phyloP scores from a whole-genome alignment of 257 asterid species.

The Fraxinus quadrangulata region DNA sequence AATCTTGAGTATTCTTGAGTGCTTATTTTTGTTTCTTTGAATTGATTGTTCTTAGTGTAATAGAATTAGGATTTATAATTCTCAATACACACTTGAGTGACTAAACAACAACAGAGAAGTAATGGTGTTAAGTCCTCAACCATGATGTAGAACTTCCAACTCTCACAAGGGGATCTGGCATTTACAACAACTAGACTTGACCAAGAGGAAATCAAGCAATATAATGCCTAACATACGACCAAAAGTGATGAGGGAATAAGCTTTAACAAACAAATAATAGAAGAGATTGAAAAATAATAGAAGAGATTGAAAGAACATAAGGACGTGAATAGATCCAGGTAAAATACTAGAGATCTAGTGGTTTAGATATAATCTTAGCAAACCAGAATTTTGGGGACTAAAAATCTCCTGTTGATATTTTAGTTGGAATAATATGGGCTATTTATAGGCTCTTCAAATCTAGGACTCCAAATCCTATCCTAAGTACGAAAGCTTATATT shows the following conservation, averaged over 20 bases:
- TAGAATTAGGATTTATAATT: too few relatives aligned
- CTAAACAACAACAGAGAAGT: background rate
- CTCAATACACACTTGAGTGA: background rate
- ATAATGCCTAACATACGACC: constrained; percentile 7
- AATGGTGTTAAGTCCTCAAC: background rate
- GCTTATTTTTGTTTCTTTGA: too few relatives aligned
- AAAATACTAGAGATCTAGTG: background rate
- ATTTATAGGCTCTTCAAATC: background rate
- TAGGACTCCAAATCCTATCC: background rate
- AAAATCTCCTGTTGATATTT: background rate
- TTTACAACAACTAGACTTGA: background rate
- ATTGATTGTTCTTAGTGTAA: too few relatives aligned
- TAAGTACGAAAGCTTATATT: background rate
- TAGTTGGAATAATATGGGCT: background rate
- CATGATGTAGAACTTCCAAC: constrained; percentile 13
- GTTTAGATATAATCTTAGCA: background rate
- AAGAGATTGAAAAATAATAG: background rate
- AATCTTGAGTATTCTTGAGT: too few relatives aligned
- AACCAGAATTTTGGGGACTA: background rate
- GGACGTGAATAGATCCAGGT: background rate
- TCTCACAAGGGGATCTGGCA: background rate
- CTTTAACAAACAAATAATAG: background rate
- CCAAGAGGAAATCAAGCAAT: constrained; percentile 3
- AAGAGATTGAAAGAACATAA: background rate
- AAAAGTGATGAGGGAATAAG: background rate